phyloP scores from a whole-genome alignment of 163 green algal genomes.

The Scenedesmus sp. region DNA sequence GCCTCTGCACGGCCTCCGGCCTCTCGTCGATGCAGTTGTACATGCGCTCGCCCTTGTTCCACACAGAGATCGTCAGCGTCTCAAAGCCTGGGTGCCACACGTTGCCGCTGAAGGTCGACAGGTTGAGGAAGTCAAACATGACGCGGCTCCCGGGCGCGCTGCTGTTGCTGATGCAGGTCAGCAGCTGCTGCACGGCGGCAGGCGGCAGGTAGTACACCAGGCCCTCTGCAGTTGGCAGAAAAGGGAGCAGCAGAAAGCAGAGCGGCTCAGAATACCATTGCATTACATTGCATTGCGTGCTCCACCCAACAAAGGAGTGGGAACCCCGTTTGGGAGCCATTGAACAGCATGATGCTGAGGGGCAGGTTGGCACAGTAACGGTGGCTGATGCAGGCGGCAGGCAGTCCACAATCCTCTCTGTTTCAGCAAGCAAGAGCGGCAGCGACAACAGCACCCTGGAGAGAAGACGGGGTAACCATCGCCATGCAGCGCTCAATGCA shows the following conservation, averaged over 20 bases:
- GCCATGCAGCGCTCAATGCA: too few species aligned
- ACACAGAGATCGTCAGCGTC: conserved; percentile 49
- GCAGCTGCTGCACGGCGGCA: conserved; percentile 34
- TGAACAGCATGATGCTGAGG: too few species aligned
- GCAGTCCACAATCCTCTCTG: too few species aligned
- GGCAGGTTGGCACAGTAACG: too few species aligned
- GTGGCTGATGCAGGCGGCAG: too few species aligned
- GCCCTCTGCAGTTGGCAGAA: conserved; percentile 67
- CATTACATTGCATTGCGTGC: too few species aligned
- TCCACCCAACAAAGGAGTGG: too few species aligned
- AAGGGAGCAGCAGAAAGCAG: neutral
- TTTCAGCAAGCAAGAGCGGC: too few species aligned
- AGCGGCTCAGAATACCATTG: too few species aligned
- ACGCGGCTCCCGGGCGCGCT: conserved; percentile 16
- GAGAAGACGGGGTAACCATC: too few species aligned
- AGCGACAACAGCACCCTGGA: too few species aligned
- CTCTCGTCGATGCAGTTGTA: conserved; percentile 44
- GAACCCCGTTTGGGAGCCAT: too few species aligned
- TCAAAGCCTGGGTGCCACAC: conserved; percentile 54
- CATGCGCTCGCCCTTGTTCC: conserved; percentile 55
- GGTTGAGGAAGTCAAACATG: conserved; percentile 58
- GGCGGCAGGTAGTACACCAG: conserved; percentile 83
- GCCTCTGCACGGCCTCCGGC: neutral
- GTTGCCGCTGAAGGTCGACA: conserved; percentile 23
- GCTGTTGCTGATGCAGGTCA: conserved; percentile 32